These are phyloP conservation scores for Lentinula lateritia DNA, from an alignment of 768 basidiomycete species.

Conservation along the genomic window DNA sequence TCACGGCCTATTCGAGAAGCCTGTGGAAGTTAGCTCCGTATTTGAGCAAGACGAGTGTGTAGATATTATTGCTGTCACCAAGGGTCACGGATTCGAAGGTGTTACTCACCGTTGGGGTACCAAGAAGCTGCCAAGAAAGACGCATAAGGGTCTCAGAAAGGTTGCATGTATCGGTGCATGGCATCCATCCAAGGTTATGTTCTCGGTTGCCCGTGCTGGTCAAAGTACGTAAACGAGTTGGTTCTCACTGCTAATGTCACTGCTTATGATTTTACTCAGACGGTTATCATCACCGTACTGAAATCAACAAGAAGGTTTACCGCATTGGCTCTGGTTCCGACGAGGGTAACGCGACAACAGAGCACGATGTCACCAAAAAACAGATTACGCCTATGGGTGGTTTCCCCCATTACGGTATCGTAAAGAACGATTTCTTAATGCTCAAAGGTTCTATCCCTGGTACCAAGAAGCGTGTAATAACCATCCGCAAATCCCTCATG, in stretches of 20 bases:
- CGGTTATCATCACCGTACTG: constrained; percentile 94
- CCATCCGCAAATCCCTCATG: constrained; percentile 95
- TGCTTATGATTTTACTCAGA: constrained; percentile 36
- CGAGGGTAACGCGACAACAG: constrained; percentile 84
- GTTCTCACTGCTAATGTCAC: background rate
- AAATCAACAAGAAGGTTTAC: constrained; percentile 99
- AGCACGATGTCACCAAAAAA: constrained; percentile 92
- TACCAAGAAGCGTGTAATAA: constrained; percentile 97
- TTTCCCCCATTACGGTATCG: constrained; percentile 98
- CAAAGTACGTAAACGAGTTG: constrained; percentile 64
- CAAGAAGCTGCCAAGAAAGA: constrained; percentile 97
- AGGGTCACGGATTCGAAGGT: constrained; percentile 99
- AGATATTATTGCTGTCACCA: constrained; percentile 97
- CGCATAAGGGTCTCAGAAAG: constrained; percentile 99
- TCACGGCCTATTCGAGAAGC: constrained; percentile 93
- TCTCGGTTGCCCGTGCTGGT: constrained; percentile 99
- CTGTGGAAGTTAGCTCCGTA: constrained; percentile 74
- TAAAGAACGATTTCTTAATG: constrained; percentile 98
- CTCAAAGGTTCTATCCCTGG: constrained; percentile 95
- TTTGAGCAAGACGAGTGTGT: constrained; percentile 98
- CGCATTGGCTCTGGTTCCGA: constrained; percentile 81
- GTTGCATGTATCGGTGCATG: constrained; percentile 98
- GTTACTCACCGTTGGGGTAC: constrained; percentile 99
- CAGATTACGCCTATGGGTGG: constrained; percentile 95
- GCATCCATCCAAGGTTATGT: constrained; percentile 99